A percentile compares a stretch with the other conserved stretches of the same genome.
Evolutionary conservation across 441 rosid genomes (phyloP).

Genomic region (Cnidoscolus chayamansa): DNA sequence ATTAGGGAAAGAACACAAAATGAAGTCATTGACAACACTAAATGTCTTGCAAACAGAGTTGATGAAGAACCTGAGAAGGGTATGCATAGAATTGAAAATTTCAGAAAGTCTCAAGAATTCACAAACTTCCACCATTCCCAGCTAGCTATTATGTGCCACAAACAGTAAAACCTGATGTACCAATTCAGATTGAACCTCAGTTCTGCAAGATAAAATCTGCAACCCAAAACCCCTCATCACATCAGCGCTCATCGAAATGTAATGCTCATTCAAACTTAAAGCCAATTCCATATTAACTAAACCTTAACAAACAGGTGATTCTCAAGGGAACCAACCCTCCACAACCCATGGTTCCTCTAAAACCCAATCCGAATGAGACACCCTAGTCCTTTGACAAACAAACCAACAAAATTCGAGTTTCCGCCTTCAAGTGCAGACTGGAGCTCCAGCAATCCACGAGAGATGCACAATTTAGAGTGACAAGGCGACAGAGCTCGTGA

Average conservation of each 20-base stretch:
- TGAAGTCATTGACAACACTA: constrained; percentile 69
- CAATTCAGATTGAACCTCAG: constrained; percentile 61
- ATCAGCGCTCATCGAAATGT: neutral
- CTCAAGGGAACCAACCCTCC: constrained; percentile 49
- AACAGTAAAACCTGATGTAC: constrained; percentile 67
- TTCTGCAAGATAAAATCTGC: constrained; percentile 68
- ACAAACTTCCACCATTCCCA: constrained; percentile 65
- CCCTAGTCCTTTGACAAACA: constrained; percentile 71
- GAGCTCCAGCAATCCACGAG: constrained; percentile 63
- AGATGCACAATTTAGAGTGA: constrained; percentile 49
- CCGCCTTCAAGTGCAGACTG: constrained; percentile 82
- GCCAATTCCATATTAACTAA: constrained; percentile 1
- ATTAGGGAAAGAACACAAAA: constrained; percentile 63
- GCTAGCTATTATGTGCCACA: constrained; percentile 42
- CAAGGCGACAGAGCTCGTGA: constrained; percentile 78
- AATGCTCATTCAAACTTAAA: neutral
- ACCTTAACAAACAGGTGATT: constrained; percentile 83
- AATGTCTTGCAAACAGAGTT: constrained; percentile 51
- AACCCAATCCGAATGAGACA: constrained; percentile 58
- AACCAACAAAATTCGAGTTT: constrained; percentile 43
- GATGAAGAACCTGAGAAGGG: constrained; percentile 45
- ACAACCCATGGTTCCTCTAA: constrained; percentile 41
- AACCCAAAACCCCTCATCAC: constrained; percentile 19
- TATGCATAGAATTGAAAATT: constrained; percentile 47
- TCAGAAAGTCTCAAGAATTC: constrained; percentile 67